These are phyloP conservation scores for Calcarisporium arbuscula DNA, from an alignment of 2,329 filamentous ascomycete species.

Conservation along the genomic window DNA sequence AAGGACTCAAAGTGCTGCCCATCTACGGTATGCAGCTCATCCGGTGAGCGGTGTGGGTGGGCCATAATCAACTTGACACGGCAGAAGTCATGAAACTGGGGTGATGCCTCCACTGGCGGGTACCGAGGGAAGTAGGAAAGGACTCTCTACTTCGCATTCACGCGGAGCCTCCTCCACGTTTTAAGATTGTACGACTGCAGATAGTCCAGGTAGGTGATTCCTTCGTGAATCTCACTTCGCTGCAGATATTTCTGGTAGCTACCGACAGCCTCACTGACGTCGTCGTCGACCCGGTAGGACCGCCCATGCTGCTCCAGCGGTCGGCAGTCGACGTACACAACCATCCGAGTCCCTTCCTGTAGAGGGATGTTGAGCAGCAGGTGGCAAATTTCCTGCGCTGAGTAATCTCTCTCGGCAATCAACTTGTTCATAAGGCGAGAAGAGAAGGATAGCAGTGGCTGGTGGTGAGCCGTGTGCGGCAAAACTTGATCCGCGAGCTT, in stretches of 20 bases:
- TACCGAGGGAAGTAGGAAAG: conserved; percentile 3
- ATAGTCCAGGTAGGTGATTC: not conserved
- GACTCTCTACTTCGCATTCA: conserved; percentile 1
- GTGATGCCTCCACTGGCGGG: not conserved
- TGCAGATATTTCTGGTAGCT: conserved; percentile 2
- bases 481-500: conserved; percentile 4
- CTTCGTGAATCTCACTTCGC: conserved; percentile 1
- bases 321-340: conserved; percentile 2
- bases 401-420: conserved; percentile 6
- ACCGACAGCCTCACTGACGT: conserved; percentile 2
- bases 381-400: conserved; percentile 4
- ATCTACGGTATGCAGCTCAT: conserved; percentile 1
- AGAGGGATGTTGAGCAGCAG: conserved; percentile 3
- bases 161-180: not conserved
- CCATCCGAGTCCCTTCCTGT: conserved; percentile 3
- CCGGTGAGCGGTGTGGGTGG: conserved; percentile 1
- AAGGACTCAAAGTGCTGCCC: conserved; percentile 2
- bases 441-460: too few relatives aligned
- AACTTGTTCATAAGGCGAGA: conserved; percentile 4
- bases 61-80: conserved; percentile 3
- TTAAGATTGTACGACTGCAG: not conserved
- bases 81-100: conserved; percentile 4
- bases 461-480: too few relatives aligned
- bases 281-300: conserved; percentile 2
- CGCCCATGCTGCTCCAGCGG: conserved; percentile 3